These are phyloP conservation scores for Mucor sp. DNA, from an alignment of 371 early-diverging fungal species.

Conservation along the genomic window DNA sequence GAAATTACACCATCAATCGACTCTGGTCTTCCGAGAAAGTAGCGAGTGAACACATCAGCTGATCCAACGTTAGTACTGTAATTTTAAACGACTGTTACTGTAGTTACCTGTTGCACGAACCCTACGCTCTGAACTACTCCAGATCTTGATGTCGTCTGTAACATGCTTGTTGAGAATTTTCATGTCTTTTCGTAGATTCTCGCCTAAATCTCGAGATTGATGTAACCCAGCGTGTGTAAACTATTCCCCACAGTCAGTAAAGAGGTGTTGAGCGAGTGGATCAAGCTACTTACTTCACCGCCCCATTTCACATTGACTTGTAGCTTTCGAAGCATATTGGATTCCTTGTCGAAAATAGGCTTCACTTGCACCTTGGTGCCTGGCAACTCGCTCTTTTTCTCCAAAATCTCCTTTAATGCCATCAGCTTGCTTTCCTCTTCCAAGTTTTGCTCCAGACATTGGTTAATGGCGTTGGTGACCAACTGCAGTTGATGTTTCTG, in stretches of 20 bases:
- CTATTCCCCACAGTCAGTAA: constrained; percentile 23
- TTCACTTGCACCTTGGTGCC: constrained; percentile 96
- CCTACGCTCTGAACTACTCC: constrained; percentile 85
- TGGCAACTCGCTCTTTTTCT: constrained; percentile 75
- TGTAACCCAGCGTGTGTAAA: constrained; percentile 94
- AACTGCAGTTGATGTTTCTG: constrained; percentile 71
- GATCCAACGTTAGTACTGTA: background rate
- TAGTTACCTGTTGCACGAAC: constrained; percentile 79
- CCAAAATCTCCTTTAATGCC: constrained; percentile 78
- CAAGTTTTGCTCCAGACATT: constrained; percentile 55
- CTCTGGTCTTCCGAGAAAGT: constrained; percentile 70
- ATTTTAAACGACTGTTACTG: background rate
- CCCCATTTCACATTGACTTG: constrained; percentile 98
- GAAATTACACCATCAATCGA: constrained; percentile 62
- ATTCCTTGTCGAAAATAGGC: constrained; percentile 71
- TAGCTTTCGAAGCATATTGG: constrained; percentile 65
- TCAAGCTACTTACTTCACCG: constrained; percentile 67
- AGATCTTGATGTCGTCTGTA: constrained; percentile 86
- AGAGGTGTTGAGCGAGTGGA: background rate
- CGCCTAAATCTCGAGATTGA: constrained; percentile 91
- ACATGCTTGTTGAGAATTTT: constrained; percentile 82
- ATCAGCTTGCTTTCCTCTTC: constrained; percentile 64
- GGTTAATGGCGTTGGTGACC: constrained; percentile 67
- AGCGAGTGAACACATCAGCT: constrained; percentile 78
- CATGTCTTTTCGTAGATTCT: constrained; percentile 90